Evolutionary conservation across 805 yeast species (phyloP).

Genomic region (Nakazawaea holstii): DNA sequence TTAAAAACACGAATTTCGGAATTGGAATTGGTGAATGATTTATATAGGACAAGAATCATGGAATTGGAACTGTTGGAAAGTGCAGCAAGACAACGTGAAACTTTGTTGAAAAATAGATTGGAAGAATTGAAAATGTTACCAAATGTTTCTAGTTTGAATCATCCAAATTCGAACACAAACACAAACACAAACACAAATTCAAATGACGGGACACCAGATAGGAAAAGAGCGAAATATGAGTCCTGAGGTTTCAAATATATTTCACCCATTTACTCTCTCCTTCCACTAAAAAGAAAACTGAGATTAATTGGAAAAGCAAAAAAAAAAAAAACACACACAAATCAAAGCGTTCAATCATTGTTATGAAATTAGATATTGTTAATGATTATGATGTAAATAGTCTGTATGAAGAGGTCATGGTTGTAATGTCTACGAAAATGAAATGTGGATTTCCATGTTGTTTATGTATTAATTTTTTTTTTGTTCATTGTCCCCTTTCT

Average conservation of each 20-base stretch:
- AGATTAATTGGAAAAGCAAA: no score
- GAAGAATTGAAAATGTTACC: slow-evolving; percentile 30
- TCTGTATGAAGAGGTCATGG: no score
- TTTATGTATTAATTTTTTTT: no score
- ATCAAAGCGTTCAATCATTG: no score
- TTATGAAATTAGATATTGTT: no score
- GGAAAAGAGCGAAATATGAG: not conserved
- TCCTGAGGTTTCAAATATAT: not conserved
- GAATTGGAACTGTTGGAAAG: slow-evolving; percentile 73
- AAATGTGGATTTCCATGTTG: no score
- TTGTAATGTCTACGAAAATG: no score
- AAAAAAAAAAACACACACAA: no score
- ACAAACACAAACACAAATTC: not conserved
- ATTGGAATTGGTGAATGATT: slow-evolving; percentile 84
- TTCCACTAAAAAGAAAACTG: no score
- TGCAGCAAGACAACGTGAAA: slow-evolving; percentile 47
- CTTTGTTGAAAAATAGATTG: slow-evolving; percentile 39
- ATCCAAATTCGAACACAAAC: not conserved
- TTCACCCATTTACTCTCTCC: no score
- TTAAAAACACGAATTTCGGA: slow-evolving; percentile 79
- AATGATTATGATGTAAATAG: no score
- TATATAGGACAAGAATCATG: slow-evolving; percentile 74
- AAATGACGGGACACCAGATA: not conserved
- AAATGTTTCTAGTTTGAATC: not conserved
- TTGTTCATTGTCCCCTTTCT: no score